phyloP scores from a whole-genome alignment of 257 asterid species.

The Penstemon eatonii region DNA sequence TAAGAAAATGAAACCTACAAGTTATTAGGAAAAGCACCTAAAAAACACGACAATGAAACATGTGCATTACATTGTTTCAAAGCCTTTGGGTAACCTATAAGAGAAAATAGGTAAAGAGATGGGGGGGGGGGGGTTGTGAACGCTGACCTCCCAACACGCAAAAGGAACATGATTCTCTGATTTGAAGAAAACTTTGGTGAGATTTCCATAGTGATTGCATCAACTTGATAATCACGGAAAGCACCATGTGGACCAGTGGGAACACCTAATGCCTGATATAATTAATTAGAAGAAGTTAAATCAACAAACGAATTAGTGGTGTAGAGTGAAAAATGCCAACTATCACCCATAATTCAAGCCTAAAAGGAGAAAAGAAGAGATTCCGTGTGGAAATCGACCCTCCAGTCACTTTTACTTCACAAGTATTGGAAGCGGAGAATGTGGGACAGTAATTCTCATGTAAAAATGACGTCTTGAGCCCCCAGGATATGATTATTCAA shows the following conservation, averaged over 20 bases:
- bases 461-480: neutral
- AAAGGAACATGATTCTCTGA: constrained; percentile 54
- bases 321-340: too few relatives aligned
- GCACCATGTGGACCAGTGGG: constrained; percentile 99
- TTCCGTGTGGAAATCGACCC: too few relatives aligned
- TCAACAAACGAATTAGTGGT: neutral
- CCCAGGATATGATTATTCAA: constrained; percentile 16
- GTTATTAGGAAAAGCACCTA: neutral
- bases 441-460: neutral
- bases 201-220: constrained; percentile 86
- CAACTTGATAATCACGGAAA: constrained; percentile 97
- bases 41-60: constrained; percentile 6
- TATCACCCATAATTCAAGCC: constrained; percentile 10
- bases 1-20: neutral
- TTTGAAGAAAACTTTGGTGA: constrained; percentile 56
- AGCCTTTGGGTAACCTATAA: too few relatives aligned
- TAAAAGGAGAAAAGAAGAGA: constrained; percentile 2
- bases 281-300: neutral
- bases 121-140: neutral
- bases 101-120: too few relatives aligned
- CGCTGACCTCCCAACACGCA: constrained; percentile 77
- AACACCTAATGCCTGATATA: constrained; percentile 82
- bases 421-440: neutral
- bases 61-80: constrained; percentile 17
- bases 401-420: too few relatives aligned